A percentile compares a stretch with the other conserved stretches of the same genome.
These are phyloP conservation scores for Rhexocercosporidium sp. DNA, from an alignment of 2,329 filamentous ascomycete genomes.

Conservation along the genomic window DNA sequence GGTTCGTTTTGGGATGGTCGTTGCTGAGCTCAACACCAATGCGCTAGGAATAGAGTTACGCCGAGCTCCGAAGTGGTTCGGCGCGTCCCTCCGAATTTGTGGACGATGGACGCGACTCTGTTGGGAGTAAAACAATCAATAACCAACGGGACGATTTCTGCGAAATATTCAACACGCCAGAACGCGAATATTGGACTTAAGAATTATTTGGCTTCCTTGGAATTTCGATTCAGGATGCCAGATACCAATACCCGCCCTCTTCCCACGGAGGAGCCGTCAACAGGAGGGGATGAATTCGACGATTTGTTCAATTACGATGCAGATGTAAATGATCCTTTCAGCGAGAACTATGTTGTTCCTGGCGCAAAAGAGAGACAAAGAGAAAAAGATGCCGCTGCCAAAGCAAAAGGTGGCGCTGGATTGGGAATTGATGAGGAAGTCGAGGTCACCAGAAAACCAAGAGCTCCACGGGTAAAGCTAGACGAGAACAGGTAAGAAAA, in stretches of 20 bases:
- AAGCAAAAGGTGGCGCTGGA: slow-evolving; percentile 55
- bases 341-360: slow-evolving; percentile 32
- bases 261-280: slow-evolving; percentile 35
- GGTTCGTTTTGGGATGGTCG: slow-evolving; percentile 22
- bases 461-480: slow-evolving; percentile 80
- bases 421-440: slow-evolving; percentile 89
- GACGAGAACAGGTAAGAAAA: slow-evolving; percentile 72
- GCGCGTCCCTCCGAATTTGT: slow-evolving; percentile 1
- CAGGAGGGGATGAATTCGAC: slow-evolving; percentile 54
- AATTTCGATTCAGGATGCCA: slow-evolving; percentile 23
- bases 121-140: not conserved
- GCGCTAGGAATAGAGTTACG: slow-evolving; percentile 22
- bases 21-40: slow-evolving; percentile 23
- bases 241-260: slow-evolving; percentile 28
- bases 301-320: slow-evolving; percentile 80
- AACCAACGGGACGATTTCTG: not conserved
- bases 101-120: not conserved
- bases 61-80: slow-evolving; percentile 9
- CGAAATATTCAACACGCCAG: slow-evolving; percentile 12
- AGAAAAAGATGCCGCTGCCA: slow-evolving; percentile 47
- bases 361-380: slow-evolving; percentile 41
- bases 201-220: not conserved
- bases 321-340: slow-evolving; percentile 46
- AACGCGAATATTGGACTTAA: slow-evolving; percentile 15
- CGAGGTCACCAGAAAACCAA: slow-evolving; percentile 73